phyloP scores from a whole-genome alignment of 768 basidiomycete genomes.

The Cytidiella melzeri region DNA sequence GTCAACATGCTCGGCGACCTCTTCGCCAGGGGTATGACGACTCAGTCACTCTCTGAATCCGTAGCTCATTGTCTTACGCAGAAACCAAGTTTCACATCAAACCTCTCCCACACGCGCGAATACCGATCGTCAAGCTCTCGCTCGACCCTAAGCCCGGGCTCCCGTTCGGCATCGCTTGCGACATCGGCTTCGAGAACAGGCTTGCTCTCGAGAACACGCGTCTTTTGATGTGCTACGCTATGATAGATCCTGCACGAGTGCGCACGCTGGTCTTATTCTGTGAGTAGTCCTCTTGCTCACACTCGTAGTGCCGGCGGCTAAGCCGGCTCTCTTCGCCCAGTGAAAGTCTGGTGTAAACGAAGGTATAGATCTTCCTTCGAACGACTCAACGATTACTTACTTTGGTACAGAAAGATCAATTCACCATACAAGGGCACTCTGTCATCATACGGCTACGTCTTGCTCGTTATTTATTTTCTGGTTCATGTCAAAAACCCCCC shows the following conservation, averaged over 20 bases:
- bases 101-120: conserved; percentile 91
- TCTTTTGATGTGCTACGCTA: conserved; percentile 93
- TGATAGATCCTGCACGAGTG: conserved; percentile 91
- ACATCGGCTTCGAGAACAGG: conserved; percentile 98
- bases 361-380: conserved; percentile 41
- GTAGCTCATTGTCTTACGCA: conserved; percentile 25
- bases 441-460: conserved; percentile 95
- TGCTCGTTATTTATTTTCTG: conserved; percentile 96
- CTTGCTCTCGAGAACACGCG: conserved; percentile 96
- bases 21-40: conserved; percentile 77
- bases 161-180: conserved; percentile 88
- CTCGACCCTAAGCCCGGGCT: conserved; percentile 80
- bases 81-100: conserved; percentile 97
- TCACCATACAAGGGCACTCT: conserved; percentile 96
- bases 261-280: conserved; percentile 93
- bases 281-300: conserved; percentile 40
- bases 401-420: conserved; percentile 79
- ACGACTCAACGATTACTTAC: conserved; percentile 4
- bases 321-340: conserved; percentile 33
- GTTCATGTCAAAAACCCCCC: conserved; percentile 97
- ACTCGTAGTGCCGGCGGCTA: background rate
- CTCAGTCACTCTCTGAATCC: conserved; percentile 3
- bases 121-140: conserved; percentile 97
- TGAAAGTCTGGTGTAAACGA: conserved; percentile 99
- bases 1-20: conserved; percentile 92